These are phyloP conservation scores for Dictyostelium purpureum DNA, from an alignment of 78 protist species.

Conservation along the genomic window DNA sequence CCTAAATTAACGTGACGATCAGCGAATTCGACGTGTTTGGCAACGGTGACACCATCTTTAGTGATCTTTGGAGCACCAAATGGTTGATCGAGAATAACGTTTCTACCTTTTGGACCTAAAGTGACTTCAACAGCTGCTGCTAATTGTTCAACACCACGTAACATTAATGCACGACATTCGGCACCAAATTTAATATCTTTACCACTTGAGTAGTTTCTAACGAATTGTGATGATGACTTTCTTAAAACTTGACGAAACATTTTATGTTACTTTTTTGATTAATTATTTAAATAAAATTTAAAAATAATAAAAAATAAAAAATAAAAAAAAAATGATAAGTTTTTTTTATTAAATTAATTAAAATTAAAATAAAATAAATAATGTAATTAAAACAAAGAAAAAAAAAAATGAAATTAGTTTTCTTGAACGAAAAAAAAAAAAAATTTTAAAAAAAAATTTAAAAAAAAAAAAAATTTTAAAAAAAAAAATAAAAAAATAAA, in stretches of 20 bases:
- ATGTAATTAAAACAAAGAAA: background rate
- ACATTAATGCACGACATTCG: conserved; percentile 93
- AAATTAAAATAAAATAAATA: background rate
- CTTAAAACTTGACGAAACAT: background rate
- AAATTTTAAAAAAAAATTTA: no score
- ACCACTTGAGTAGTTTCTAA: conserved; percentile 78
- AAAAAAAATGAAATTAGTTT: background rate
- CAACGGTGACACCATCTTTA: conserved; percentile 99
- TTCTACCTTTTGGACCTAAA: conserved; percentile 99
- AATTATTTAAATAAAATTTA: background rate
- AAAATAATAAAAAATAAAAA: background rate
- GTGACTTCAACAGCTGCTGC: conserved; percentile 98
- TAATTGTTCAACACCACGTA: conserved; percentile 96
- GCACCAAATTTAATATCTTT: conserved; percentile 95
- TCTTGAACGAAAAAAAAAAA: background rate
- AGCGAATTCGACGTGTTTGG: conserved; percentile 96
- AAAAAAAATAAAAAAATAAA: no score
- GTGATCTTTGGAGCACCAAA: conserved; percentile 99
- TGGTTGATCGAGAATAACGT: conserved; percentile 96
- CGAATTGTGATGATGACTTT: background rate
- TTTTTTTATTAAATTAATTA: background rate
- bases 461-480: background rate
- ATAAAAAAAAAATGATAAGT: background rate
- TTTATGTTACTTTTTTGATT: background rate
- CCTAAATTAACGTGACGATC: conserved; percentile 97